phyloP scores from a whole-genome alignment of 495 filamentous ascomycete species.

The Cercophora samala region DNA sequence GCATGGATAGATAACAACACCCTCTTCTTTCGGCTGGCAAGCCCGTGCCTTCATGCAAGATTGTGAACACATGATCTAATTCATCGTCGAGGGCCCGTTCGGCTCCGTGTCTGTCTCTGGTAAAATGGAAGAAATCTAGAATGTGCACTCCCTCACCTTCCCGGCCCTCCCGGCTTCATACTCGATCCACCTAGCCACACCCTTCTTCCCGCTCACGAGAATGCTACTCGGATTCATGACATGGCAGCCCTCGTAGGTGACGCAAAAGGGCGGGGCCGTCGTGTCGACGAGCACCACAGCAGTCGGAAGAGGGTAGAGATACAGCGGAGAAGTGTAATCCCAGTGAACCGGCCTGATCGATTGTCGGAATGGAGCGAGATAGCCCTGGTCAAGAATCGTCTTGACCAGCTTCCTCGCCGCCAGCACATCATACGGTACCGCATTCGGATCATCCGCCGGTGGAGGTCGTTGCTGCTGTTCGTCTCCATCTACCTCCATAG shows the following conservation, averaged over 20 bases:
- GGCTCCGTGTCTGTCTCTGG: background rate
- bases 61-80: background rate
- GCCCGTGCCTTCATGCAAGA: background rate
- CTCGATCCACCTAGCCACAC: slow-evolving; percentile 77
- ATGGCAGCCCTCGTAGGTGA: slow-evolving; percentile 92
- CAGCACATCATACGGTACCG: slow-evolving; percentile 48
- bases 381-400: slow-evolving; percentile 88
- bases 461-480: slow-evolving; percentile 3
- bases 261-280: slow-evolving; percentile 71
- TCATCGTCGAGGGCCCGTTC: background rate
- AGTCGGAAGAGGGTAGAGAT: slow-evolving; percentile 85
- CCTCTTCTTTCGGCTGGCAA: background rate
- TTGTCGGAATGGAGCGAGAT: slow-evolving; percentile 79
- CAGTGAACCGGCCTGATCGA: slow-evolving; percentile 75
- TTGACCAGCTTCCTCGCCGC: slow-evolving; percentile 82
- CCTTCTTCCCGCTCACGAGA: slow-evolving; percentile 58
- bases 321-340: slow-evolving; percentile 71
- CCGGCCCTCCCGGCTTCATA: slow-evolving; percentile 62
- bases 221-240: slow-evolving; percentile 90
- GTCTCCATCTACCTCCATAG: slow-evolving; percentile 48
- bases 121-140: slow-evolving; percentile 23
- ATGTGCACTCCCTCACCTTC: slow-evolving; percentile 46
- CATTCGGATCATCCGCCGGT: slow-evolving; percentile 12
- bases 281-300: slow-evolving; percentile 77
- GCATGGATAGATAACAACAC: background rate